Percentiles rank a stretch among this genome's conserved stretches.
Evolutionary conservation across 306 rosid species (phyloP).

Genomic region (Vigna unguiculata): DNA sequence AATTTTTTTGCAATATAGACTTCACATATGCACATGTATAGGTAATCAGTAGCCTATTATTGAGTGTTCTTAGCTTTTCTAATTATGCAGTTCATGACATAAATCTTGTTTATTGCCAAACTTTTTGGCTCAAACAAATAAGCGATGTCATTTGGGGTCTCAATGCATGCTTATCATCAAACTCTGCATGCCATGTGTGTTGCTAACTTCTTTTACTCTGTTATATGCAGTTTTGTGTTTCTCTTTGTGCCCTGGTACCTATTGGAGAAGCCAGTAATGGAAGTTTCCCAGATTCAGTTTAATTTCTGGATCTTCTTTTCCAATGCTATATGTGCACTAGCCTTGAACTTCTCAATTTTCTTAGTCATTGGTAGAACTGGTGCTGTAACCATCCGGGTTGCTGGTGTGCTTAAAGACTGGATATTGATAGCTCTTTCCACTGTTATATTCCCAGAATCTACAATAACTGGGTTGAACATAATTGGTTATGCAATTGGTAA

Average conservation of each 20-base stretch:
- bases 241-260: constrained; percentile 82
- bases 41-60: background rate
- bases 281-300: constrained; percentile 73
- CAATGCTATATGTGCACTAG: constrained; percentile 87
- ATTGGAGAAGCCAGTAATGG: constrained; percentile 78
- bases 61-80: background rate
- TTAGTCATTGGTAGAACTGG: constrained; percentile 92
- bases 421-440: constrained; percentile 88
- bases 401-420: constrained; percentile 94
- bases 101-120: background rate
- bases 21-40: background rate
- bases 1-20: background rate
- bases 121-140: background rate
- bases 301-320: constrained; percentile 90
- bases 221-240: constrained; percentile 72
- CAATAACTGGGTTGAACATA: constrained; percentile 79
- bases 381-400: constrained; percentile 88
- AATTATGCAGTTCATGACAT: constrained; percentile 11
- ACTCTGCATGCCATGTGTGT: constrained; percentile 6
- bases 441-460: constrained; percentile 83
- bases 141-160: background rate
- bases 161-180: constrained; percentile 20
- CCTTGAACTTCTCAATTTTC: constrained; percentile 89
- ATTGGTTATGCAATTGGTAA: constrained; percentile 89
- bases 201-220: constrained; percentile 25